Evolutionary conservation across 768 basidiomycete genomes (phyloP), one percentile per base, ranked within the genome.

Genomic region (Sporobolomyces phaffii): DNA sequence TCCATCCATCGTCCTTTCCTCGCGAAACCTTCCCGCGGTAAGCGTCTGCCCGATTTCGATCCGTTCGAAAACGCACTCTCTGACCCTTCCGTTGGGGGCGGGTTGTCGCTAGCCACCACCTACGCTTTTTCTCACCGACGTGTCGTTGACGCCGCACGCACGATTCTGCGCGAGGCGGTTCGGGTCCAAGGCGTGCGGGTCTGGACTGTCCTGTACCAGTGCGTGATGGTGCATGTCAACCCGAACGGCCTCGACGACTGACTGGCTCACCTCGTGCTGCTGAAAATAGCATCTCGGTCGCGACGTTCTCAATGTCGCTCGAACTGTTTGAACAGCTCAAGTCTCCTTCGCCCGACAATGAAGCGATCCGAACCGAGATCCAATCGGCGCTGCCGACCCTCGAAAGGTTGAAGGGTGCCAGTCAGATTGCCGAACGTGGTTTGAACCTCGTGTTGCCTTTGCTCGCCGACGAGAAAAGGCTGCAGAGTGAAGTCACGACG

Each of bases 1-100:
- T 66, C 62, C 26, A 63, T 71, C 20, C 69, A 71, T 45, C 69
- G 69, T 1, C 69, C 69, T 11, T 71, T 65, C 52, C 61, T 71
- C 26, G 43, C 60, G 26, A 54, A 56, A 29, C 69, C 65, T 11
- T 66, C 65, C 1, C 61, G 64, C 22, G 60, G 65, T 66, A n/a
- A 36, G 51, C 29, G 20, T 28, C 28, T 33, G 13, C 10, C 36
- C 13, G 5, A 13, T n/a, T n/a, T n/a, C n/a, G n/a, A n/a, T n/a
- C n/a, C n/a, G n/a, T n/a, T n/a, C n/a, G n/a, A n/a, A n/a, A n/a
- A n/a, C n/a, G n/a, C n/a, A n/a, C n/a, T n/a, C n/a, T n/a, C n/a
- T n/a, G n/a, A n/a, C n/a, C n/a, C n/a, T n/a, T n/a, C n/a, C n/a
- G n/a, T n/a, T n/a, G n/a, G n/a, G n/a, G n/a, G n/a, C n/a, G n/a